Base-by-base conservation (phyloP, 805 yeast species). In the Ogataea nonfermentans region DNA sequence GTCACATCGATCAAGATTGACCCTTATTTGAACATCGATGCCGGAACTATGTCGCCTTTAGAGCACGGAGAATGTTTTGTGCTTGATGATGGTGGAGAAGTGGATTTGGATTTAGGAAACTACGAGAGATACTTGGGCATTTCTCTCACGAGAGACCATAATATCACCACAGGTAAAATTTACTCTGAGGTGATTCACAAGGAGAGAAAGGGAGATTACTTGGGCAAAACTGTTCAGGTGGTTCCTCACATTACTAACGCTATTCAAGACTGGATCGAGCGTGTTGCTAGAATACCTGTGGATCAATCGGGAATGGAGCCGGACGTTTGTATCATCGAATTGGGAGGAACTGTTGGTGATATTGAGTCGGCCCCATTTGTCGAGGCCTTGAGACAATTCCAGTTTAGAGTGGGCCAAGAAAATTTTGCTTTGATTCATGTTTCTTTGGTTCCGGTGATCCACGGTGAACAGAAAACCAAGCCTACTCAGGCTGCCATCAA, bases 21-120 rank as follows among this genome's bases (percentile, higher is more conserved):
- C 70, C 99, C 99, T 28, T 93, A 93, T 68, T 86, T 93, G 95
- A 93, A 93, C 70, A 88, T 93, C 53, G 99, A 93, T 70, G 99
- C 99, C 27, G 99, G 99, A 56, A 93, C 99, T 31, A 93, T 93
- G 99, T 87, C 96, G 29, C 99, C 99, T 15, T 73, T 93, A 61
- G 99, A 93, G 67, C 99, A 93, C 62, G 99, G 99, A 55, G 99
- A 93, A 67, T 95, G 96, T 63, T 93, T 93, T 63, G 98, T 93
- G 37, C 74, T 93, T 59, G 86, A 91, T 64, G 99, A 93, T 63
- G 99, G 99, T 65, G 99, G 99, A 56, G 99, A 93, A 69, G 96
- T 91, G 32, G 99, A 93, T 69, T 77, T 93, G 61, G 99, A 93
- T 70, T 73, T 93, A 53, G 99, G 99, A 63, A 93, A 93, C 70